Evolutionary conservation across 768 basidiomycete species (phyloP).

Genomic region (Coprinopsis cinerea): DNA sequence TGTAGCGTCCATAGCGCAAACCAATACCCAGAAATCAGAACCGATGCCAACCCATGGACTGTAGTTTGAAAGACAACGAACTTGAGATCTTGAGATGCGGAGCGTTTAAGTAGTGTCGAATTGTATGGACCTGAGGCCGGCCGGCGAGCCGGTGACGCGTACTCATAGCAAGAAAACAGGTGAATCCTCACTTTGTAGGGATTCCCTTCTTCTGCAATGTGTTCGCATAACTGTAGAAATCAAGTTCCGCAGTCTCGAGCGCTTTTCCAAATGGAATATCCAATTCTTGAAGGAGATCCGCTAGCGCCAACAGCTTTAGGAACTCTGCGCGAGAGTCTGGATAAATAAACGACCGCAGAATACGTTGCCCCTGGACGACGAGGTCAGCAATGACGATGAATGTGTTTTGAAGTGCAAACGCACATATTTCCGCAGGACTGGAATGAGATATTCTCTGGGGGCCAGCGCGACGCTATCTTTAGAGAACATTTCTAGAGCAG

Average conservation of each 20-base stretch:
- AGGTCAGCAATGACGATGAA: constrained; percentile 9
- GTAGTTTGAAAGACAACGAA: no score
- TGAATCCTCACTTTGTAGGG: neutral
- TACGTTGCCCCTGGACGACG: constrained; percentile 40
- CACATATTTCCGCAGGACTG: constrained; percentile 57
- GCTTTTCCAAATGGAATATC: constrained; percentile 24
- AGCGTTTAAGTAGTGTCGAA: no score
- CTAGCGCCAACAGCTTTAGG: constrained; percentile 44
- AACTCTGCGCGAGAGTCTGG: constrained; percentile 73
- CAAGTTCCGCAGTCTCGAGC: constrained; percentile 36
- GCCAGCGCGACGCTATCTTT: constrained; percentile 21
- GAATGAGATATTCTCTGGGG: constrained; percentile 38
- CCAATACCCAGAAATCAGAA: no score
- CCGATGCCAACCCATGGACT: no score
- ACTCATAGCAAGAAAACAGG: no score
- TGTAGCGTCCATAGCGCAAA: neutral
- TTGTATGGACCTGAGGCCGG: no score
- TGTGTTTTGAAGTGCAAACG: constrained; percentile 17
- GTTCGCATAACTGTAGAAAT: constrained; percentile 65
- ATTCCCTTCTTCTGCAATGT: constrained; percentile 13
- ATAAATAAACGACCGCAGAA: constrained; percentile 60
- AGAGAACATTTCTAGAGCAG: constrained; percentile 17
- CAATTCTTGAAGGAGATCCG: constrained; percentile 36
- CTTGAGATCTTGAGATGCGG: no score
- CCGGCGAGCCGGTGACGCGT: no score